phyloP scores from a whole-genome alignment of 2,329 filamentous ascomycete species.

The Albophoma yamanashiensis region DNA sequence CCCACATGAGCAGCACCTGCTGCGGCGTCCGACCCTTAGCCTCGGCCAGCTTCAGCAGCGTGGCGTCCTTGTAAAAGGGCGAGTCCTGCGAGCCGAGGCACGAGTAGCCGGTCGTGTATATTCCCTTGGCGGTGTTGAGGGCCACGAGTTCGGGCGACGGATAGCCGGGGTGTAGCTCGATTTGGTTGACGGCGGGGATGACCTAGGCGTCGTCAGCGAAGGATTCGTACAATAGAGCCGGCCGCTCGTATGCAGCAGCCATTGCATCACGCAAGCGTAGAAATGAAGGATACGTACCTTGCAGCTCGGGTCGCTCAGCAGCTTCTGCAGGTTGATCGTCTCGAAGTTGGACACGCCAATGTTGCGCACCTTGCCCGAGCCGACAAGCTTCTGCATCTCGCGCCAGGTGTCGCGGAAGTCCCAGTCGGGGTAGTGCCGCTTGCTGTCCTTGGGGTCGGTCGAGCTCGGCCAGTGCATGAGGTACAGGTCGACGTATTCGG shows the following conservation, averaged over 20 bases:
- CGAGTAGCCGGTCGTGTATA: slow-evolving; percentile 66
- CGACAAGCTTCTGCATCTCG: slow-evolving; percentile 63
- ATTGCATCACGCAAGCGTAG: not conserved
- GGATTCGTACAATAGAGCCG: not conserved
- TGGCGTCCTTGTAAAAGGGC: slow-evolving; percentile 56
- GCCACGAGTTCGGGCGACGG: slow-evolving; percentile 69
- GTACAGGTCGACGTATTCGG: slow-evolving; percentile 59
- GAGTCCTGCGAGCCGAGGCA: slow-evolving; percentile 63
- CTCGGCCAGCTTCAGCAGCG: slow-evolving; percentile 51
- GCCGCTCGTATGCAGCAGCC: not conserved
- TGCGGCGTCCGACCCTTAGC: slow-evolving; percentile 58
- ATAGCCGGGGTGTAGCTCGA: slow-evolving; percentile 73
- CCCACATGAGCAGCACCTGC: slow-evolving; percentile 73
- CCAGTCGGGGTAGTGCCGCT: slow-evolving; percentile 67
- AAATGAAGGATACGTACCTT: slow-evolving; percentile 51
- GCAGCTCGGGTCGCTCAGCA: slow-evolving; percentile 55
- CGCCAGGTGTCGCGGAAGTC: slow-evolving; percentile 72
- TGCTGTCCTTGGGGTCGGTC: slow-evolving; percentile 48
- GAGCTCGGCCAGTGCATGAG: slow-evolving; percentile 64
- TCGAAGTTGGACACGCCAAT: slow-evolving; percentile 84
- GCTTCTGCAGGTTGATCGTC: slow-evolving; percentile 68
- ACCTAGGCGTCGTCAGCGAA: slow-evolving; percentile 22
- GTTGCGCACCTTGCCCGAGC: slow-evolving; percentile 61
- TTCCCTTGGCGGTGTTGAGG: slow-evolving; percentile 62
- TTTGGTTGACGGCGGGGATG: slow-evolving; percentile 65